Percentiles rank a stretch among this genome's conserved stretches.
Evolutionary conservation across 768 basidiomycete species (phyloP).

Genomic region (Panellus pusillus): DNA sequence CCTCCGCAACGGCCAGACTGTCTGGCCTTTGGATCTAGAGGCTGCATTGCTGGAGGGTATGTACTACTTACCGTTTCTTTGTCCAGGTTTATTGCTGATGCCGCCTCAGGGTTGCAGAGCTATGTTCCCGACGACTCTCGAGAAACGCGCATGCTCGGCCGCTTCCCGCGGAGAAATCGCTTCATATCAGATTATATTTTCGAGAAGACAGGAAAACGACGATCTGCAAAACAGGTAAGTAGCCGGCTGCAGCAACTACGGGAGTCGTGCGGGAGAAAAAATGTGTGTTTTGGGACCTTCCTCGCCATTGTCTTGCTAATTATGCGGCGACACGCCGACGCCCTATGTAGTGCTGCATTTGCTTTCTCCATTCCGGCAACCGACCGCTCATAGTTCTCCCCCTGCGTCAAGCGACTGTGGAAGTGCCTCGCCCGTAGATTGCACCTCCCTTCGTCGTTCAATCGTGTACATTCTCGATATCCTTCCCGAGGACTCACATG

Average conservation of each 20-base stretch:
- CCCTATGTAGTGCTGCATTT: conserved; percentile 40
- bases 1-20: conserved; percentile 65
- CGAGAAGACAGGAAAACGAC: conserved; percentile 61
- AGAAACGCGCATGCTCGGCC: conserved; percentile 68
- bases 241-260: conserved; percentile 77
- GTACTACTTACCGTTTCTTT: not conserved
- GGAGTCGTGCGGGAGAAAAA: conserved; percentile 68
- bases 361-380: conserved; percentile 35
- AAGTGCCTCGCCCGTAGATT: not conserved
- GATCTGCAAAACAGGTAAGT: conserved; percentile 78
- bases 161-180: conserved; percentile 76
- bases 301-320: not conserved
- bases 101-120: conserved; percentile 53
- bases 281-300: conserved; percentile 45
- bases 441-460: conserved; percentile 26
- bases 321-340: no score
- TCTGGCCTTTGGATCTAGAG: conserved; percentile 82
- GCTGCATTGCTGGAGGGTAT: conserved; percentile 73
- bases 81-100: conserved; percentile 17
- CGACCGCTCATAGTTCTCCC: conserved; percentile 3
- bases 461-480: conserved; percentile 46
- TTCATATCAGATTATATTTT: conserved; percentile 80
- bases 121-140: conserved; percentile 72
- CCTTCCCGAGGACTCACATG: conserved; percentile 29
- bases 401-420: conserved; percentile 10